phyloP scores from a whole-genome alignment of 2,329 filamentous ascomycete species.

The Fusarium denticulatum region DNA sequence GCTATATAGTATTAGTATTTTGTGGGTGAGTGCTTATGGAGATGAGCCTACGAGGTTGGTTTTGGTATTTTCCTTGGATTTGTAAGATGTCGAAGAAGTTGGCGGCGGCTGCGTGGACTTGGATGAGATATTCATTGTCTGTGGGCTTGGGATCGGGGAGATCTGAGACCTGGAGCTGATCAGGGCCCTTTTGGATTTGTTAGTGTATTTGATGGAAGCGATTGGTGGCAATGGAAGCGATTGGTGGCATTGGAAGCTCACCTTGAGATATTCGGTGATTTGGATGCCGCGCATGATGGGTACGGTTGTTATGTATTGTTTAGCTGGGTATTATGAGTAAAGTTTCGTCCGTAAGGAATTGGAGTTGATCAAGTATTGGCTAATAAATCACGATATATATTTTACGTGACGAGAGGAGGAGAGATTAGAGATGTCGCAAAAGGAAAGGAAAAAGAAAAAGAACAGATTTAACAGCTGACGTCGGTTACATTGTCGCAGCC shows the following conservation, averaged over 20 bases:
- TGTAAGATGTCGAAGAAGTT: slow-evolving; percentile 99
- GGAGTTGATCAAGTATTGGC: too few species aligned
- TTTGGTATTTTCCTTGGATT: slow-evolving; percentile 94
- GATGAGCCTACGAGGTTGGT: slow-evolving; percentile 72
- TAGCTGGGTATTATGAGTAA: not conserved
- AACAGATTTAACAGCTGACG: slow-evolving; percentile 21
- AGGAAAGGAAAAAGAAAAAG: not conserved
- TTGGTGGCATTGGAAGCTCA: slow-evolving; percentile 47
- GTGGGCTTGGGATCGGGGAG: slow-evolving; percentile 79
- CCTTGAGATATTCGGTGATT: slow-evolving; percentile 78
- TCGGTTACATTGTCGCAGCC: slow-evolving; percentile 18
- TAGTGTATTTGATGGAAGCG: not conserved
- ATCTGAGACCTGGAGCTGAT: slow-evolving; percentile 78
- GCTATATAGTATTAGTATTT: slow-evolving; percentile 50
- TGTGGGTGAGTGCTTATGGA: not conserved
- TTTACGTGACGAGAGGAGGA: not conserved
- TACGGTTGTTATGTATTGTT: not conserved
- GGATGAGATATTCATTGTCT: slow-evolving; percentile 82
- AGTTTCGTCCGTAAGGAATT: not conserved
- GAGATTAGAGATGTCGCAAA: not conserved
- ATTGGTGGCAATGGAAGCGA: not conserved
- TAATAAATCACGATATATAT: not conserved
- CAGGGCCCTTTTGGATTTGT: slow-evolving; percentile 67
- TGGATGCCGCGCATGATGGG: slow-evolving; percentile 78
- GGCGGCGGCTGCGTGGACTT: slow-evolving; percentile 85